These are phyloP conservation scores for Crithidia sp. DNA, from an alignment of 208 protist genomes.

Conservation along the genomic window DNA sequence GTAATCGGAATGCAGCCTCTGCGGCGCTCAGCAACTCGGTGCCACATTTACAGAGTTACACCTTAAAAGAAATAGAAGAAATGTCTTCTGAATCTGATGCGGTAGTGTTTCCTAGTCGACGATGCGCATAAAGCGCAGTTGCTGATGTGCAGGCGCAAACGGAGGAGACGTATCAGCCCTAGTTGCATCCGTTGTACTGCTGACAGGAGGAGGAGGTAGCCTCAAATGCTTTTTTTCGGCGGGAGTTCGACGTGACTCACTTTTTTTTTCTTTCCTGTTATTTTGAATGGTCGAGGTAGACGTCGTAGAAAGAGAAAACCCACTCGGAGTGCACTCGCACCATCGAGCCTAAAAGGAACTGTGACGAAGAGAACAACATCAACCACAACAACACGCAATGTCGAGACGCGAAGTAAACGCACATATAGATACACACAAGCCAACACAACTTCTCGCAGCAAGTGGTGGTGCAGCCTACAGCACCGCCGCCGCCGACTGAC, in stretches of 20 bases:
- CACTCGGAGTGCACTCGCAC: too few relatives aligned
- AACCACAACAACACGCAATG: neutral
- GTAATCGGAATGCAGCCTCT: too few relatives aligned
- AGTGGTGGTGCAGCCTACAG: neutral
- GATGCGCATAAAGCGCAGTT: too few relatives aligned
- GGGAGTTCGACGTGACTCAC: too few relatives aligned
- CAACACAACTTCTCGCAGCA: too few relatives aligned
- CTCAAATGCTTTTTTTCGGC: too few relatives aligned
- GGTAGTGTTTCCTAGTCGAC: too few relatives aligned
- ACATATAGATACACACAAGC: too few relatives aligned
- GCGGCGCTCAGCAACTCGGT: neutral
- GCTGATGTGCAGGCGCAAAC: neutral
- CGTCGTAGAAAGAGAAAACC: too few relatives aligned
- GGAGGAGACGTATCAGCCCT: neutral
- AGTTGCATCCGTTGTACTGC: neutral
- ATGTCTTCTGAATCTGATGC: too few relatives aligned
- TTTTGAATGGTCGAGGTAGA: too few relatives aligned
- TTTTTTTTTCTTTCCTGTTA: too few relatives aligned
- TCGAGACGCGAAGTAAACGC: neutral
- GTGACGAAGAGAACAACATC: neutral
- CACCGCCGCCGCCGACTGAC: neutral
- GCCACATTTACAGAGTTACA: neutral
- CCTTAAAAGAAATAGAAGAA: slow-evolving; percentile 15
- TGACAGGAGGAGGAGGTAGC: neutral
- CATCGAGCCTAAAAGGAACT: neutral